Evolutionary conservation across 495 filamentous ascomycete genomes (phyloP).

Genomic region (Cladorrhinum samala): DNA sequence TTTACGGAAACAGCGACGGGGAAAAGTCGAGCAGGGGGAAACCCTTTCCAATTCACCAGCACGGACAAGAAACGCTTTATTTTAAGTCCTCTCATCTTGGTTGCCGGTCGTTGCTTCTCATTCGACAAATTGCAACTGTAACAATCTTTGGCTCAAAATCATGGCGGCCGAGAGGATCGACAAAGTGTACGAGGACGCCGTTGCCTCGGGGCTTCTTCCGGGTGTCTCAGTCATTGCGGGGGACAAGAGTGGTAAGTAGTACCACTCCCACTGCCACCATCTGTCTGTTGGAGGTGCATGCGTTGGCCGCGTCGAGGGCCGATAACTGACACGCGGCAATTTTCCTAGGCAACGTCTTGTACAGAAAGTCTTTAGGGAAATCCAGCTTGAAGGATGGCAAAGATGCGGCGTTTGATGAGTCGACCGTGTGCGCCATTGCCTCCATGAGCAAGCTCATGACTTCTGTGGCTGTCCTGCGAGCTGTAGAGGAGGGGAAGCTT

Average conservation of each 20-base stretch:
- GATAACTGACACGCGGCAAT: not conserved
- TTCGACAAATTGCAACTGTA: not conserved
- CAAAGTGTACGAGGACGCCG: constrained; percentile 1
- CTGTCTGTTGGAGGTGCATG: too few relatives aligned
- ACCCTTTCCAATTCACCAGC: too few relatives aligned
- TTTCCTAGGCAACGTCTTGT: constrained; percentile 4
- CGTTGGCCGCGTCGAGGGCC: too few relatives aligned
- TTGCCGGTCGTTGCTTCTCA: not conserved
- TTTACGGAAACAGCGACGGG: too few relatives aligned
- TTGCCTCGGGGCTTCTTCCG: constrained; percentile 7
- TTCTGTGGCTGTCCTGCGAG: constrained; percentile 26
- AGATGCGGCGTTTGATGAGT: constrained; percentile 3
- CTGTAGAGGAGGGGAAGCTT: constrained; percentile 28
- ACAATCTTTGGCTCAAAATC: too few relatives aligned
- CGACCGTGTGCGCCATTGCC: constrained; percentile 16
- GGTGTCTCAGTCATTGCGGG: constrained; percentile 9
- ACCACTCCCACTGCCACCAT: not conserved
- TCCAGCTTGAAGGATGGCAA: not conserved
- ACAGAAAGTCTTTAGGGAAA: constrained; percentile 11
- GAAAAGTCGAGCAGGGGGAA: not conserved
- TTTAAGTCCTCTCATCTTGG: not conserved
- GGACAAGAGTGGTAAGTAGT: constrained; percentile 6
- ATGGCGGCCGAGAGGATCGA: constrained; percentile 8
- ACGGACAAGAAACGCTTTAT: not conserved
- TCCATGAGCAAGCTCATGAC: constrained; percentile 33